Evolutionary conservation across 2,329 filamentous ascomycete genomes (phyloP).

Genomic region (Penicillium sp.): DNA sequence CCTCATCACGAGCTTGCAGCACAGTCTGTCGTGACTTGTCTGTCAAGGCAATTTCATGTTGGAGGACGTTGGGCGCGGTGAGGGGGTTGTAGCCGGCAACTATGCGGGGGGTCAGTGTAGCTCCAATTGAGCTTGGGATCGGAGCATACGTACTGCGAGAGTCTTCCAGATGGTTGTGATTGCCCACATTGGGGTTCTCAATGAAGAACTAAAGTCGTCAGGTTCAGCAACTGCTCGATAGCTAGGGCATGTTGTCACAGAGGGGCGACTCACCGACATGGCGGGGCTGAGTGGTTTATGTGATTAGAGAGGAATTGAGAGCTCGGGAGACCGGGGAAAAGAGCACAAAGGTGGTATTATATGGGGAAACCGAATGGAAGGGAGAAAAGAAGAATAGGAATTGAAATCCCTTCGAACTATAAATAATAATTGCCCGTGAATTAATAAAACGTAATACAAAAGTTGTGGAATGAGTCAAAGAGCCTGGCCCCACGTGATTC

Average conservation of each 20-base stretch:
- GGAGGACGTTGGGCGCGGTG: conserved; percentile 89
- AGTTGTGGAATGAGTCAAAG: conserved; percentile 20
- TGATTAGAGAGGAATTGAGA: not conserved
- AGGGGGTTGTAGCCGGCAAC: conserved; percentile 91
- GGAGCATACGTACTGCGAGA: conserved; percentile 69
- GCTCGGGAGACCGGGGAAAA: not conserved
- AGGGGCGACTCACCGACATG: conserved; percentile 37
- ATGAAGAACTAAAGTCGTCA: conserved; percentile 65
- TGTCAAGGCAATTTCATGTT: conserved; percentile 75
- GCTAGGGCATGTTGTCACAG: conserved; percentile 4
- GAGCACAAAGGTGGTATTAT: not conserved
- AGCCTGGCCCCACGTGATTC: conserved; percentile 27
- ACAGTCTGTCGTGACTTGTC: conserved; percentile 53
- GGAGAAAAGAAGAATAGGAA: not conserved
- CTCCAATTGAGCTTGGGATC: not conserved
- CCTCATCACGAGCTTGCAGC: conserved; percentile 60
- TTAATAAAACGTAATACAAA: not conserved
- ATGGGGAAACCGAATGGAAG: not conserved
- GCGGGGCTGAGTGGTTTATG: conserved; percentile 17
- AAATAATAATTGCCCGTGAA: not conserved
- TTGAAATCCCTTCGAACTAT: not conserved
- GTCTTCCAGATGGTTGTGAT: conserved; percentile 72
- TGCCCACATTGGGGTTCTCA: conserved; percentile 76
- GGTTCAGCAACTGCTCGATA: conserved; percentile 1
- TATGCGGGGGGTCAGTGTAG: conserved; percentile 33